A percentile compares a stretch with the other conserved stretches of the same genome.
Conservation (phyloP, 179 eudicot genomes). For the Spergularia azorica region DNA sequence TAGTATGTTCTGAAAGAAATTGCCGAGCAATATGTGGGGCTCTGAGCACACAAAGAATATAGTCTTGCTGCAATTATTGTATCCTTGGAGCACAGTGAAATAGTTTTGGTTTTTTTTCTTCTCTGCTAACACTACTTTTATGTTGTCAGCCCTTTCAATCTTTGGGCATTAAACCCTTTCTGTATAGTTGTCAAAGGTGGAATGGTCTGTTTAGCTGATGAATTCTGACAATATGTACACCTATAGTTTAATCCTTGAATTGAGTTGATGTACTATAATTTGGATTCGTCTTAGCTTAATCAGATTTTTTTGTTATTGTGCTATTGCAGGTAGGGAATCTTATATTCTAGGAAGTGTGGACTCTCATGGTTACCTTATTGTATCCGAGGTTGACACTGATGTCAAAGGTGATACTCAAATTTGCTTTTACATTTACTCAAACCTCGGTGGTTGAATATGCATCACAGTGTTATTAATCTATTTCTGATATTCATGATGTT, state of each 20-base stretch:
- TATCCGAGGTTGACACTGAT: slow-evolving; percentile 53
- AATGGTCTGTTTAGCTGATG: neutral
- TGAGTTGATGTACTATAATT: neutral
- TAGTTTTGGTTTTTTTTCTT: neutral
- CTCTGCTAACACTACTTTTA: neutral
- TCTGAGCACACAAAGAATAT: neutral
- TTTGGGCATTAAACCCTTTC: neutral
- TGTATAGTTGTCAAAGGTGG: neutral
- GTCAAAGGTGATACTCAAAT: slow-evolving; percentile 42
- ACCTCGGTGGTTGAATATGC: no score
- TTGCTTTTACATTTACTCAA: neutral
- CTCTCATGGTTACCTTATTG: slow-evolving; percentile 71
- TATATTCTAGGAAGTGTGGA: slow-evolving; percentile 69
- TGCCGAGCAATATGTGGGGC: neutral
- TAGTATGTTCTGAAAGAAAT: neutral
- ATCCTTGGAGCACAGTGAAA: neutral
- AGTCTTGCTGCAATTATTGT: neutral
- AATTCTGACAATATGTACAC: neutral
- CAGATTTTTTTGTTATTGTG: neutral
- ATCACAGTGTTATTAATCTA: no score
- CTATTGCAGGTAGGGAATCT: slow-evolving; percentile 46
- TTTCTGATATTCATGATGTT: no score
- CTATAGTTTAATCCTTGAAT: neutral
- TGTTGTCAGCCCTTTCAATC: neutral
- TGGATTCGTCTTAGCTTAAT: no score